Evolutionary conservation across 176 grass and related monocot species (phyloP), one percentile per base, ranked within the genome.

Genomic region (Carex parvula): DNA sequence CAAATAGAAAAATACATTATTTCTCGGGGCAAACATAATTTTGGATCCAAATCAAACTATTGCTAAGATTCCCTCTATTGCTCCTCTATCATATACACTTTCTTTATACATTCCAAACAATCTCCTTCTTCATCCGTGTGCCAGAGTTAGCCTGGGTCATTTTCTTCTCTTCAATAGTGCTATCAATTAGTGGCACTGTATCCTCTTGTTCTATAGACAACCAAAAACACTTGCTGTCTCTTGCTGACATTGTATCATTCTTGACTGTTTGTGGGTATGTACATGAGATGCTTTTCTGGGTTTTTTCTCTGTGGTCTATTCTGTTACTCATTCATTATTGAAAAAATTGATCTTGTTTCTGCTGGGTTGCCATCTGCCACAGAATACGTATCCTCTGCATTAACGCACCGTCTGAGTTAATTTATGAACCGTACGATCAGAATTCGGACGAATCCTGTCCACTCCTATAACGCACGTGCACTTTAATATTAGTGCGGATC

Each of bases 221-320:
- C 17, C 79, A 87, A 83, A 39, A 63, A 9, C 52, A 59, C 57
- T 14, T 87, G 29, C 86, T 87, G 20, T 76, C 68, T 22, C 33
- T 87, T 57, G 61, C 86, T 3, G 80, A 69, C 70, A 64, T 83
- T 78, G 26, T 78, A 29, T 79, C 46, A 16, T 87, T 87, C 83
- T 79, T 69, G 4, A 81, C 80, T n/a, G 79, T 87, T 69, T 65
- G 60, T 60, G 44, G 29, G n/a, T 87, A 65, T 68, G 65, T 87
- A 77, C 80, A 58, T 18, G 86, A 78, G 80, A 20, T 83, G 6
- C 16, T 87, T 33, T 87, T 87, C 73, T 87, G 86, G 86, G 33
- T 35, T 87, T 58, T 66, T 83, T 3, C 86, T 83, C 42, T 64
- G 16, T 67, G 80, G 69, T 57, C 41, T 87, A 6, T 83, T 78